Conservation (phyloP, 371 early-diverging fungal species). For the Mortierella sp. region DNA sequence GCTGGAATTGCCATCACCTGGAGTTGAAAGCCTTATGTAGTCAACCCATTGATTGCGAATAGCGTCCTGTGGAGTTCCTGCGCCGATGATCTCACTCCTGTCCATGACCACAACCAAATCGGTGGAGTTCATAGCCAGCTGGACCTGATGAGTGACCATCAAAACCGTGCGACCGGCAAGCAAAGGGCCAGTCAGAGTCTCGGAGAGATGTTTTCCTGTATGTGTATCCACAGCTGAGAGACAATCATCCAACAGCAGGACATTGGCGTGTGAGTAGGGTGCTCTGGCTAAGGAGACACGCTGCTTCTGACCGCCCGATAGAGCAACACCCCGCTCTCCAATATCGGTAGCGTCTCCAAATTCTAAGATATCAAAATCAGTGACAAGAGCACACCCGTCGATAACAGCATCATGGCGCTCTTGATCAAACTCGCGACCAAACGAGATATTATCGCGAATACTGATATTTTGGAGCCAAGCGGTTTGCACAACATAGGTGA, state of each 20-base stretch:
- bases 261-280: slow-evolving; percentile 79
- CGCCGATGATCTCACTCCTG: slow-evolving; percentile 64
- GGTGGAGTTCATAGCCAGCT: slow-evolving; percentile 77
- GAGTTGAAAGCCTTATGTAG: slow-evolving; percentile 50
- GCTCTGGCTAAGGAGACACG: slow-evolving; percentile 88
- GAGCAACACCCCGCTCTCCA: slow-evolving; percentile 87
- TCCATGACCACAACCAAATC: slow-evolving; percentile 76
- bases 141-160: slow-evolving; percentile 91
- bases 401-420: slow-evolving; percentile 77
- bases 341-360: slow-evolving; percentile 93
- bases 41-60: slow-evolving; percentile 62
- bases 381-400: slow-evolving; percentile 69
- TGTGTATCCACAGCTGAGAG: slow-evolving; percentile 89
- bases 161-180: slow-evolving; percentile 83
- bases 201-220: slow-evolving; percentile 87
- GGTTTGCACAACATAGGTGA: slow-evolving; percentile 87
- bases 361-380: slow-evolving; percentile 84
- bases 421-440: slow-evolving; percentile 77
- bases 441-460: slow-evolving; percentile 88
- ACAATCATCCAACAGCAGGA: slow-evolving; percentile 86
- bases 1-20: slow-evolving; percentile 17
- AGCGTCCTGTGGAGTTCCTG: slow-evolving; percentile 60
- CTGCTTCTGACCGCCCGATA: slow-evolving; percentile 87
- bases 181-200: slow-evolving; percentile 73
- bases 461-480: slow-evolving; percentile 92